Evolutionary conservation across 768 basidiomycete species (phyloP), one percentile per base, ranked within the genome.

Genomic region (Cystobasidium ongulense): DNA sequence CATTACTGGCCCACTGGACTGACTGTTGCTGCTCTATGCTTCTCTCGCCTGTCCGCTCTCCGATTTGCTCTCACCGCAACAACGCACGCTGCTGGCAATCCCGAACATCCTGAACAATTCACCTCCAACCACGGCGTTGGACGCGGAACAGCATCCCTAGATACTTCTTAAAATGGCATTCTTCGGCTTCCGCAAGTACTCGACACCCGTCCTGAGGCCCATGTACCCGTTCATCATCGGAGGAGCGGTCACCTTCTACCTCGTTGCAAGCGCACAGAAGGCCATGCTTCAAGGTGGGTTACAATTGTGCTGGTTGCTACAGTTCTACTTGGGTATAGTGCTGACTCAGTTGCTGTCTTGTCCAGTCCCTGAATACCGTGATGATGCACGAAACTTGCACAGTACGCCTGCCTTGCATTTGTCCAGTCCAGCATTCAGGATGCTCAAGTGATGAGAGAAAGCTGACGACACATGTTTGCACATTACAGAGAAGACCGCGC

Each of bases 221-320:
- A 27, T 75, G 27, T 76, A 75, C 76, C 78, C 78, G 21, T 79
- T 79, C 77, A 59, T 79, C 31, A 76, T 74, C 63, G 77, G 77
- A 21, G 77, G 77, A 36, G 74, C 63, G 70, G 25, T 79, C 73
- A 77, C 76, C 64, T 77, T 79, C 75, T 76, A 75, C 76, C 65
- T 68, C 1, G 77, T 78, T 50, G 72, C 72, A 27, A 27, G 27
- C 13, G 64, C 71, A 15, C 78, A 78, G 70, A 67, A 43, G 57
- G 73, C 65, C 21, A 77, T 77, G 77, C 74, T 78, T 5, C 66
- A 54, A 41, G 46, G 72, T 74, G 54, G 21, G 73, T 57, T 72
- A 21, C 46, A 50, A 17, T 21, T 8, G 46, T 46, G n/a, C 43
- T 46, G 43, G n/a, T 46, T 13, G n/a, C n/a, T 13, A 46, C n/a